phyloP scores from a whole-genome alignment of 1,284 basidiomycete genomes.

The Cutaneotrichosporon daszewskae region DNA sequence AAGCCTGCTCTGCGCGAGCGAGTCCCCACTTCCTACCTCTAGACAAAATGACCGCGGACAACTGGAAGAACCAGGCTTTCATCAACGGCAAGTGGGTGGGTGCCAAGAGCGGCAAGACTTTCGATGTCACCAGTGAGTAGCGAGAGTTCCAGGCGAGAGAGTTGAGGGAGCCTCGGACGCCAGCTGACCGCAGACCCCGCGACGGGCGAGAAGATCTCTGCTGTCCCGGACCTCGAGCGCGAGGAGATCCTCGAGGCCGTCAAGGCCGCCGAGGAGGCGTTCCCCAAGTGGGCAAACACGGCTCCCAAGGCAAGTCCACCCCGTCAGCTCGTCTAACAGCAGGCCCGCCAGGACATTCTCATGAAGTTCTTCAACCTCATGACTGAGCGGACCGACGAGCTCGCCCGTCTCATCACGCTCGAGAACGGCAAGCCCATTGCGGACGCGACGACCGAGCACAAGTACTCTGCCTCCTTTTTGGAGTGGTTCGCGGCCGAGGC shows the following conservation, averaged over 20 bases:
- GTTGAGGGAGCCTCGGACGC: neutral
- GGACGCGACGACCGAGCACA: conserved; percentile 73
- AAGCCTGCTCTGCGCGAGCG: no score
- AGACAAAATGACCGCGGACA: conserved; percentile 13
- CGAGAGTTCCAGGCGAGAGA: neutral
- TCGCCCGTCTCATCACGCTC: conserved; percentile 72
- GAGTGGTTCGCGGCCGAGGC: conserved; percentile 84
- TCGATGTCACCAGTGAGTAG: conserved; percentile 64
- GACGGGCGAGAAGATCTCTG: conserved; percentile 66
- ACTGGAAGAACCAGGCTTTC: conserved; percentile 51
- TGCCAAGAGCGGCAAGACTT: conserved; percentile 60
- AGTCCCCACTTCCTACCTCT: no score
- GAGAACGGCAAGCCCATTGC: conserved; percentile 85
- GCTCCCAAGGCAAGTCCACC: conserved; percentile 47
- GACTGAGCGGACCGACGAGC: conserved; percentile 72
- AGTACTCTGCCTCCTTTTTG: conserved; percentile 73
- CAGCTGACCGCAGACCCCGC: conserved; percentile 61
- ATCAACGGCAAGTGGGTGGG: conserved; percentile 78
- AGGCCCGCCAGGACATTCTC: conserved; percentile 63
- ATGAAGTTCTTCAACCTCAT: conserved; percentile 67
- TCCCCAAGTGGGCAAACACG: conserved; percentile 71
- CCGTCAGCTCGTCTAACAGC: conserved; percentile 21
- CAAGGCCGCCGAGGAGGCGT: conserved; percentile 64
- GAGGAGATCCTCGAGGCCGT: conserved; percentile 73
- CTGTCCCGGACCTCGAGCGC: conserved; percentile 75